These are phyloP conservation scores for Sclerotinia nivalis DNA, from an alignment of 2,329 filamentous ascomycete genomes.

Conservation along the genomic window DNA sequence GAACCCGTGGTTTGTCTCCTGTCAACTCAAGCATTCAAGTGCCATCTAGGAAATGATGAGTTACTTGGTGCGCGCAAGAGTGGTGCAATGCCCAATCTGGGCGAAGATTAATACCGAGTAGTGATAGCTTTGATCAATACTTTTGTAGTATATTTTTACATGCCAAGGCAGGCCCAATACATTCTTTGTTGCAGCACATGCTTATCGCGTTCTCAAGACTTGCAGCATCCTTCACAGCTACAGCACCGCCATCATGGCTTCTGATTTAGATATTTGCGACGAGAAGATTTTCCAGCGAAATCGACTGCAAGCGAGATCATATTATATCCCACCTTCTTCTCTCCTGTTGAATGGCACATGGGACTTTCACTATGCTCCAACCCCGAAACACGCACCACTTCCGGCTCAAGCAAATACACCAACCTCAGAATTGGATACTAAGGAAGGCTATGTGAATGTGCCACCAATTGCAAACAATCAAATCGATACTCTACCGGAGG, in stretches of 20 bases:
- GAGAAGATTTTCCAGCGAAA: constrained; percentile 55
- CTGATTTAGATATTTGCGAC: constrained; percentile 49
- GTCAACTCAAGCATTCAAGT: background rate
- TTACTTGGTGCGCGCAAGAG: background rate
- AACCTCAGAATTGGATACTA: background rate
- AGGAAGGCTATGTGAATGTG: constrained; percentile 2
- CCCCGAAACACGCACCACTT: constrained; percentile 48
- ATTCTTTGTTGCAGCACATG: background rate
- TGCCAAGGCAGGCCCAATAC: background rate
- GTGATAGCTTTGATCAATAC: background rate
- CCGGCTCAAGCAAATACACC: constrained; percentile 13
- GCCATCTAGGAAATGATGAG: background rate
- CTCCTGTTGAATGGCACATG: constrained; percentile 57
- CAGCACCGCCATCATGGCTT: constrained; percentile 5
- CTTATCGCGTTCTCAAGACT: background rate
- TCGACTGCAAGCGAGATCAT: constrained; percentile 53
- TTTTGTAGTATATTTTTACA: background rate
- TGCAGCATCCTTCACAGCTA: background rate
- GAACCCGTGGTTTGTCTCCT: background rate
- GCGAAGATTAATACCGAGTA: background rate
- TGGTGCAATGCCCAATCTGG: background rate
- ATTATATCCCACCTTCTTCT: constrained; percentile 53
- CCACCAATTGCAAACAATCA: background rate
- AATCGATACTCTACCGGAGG: background rate
- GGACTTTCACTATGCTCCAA: constrained; percentile 55